Base-by-base conservation (phyloP, 169 alveolate genomes). In the Sarcocystis neurona region DNA sequence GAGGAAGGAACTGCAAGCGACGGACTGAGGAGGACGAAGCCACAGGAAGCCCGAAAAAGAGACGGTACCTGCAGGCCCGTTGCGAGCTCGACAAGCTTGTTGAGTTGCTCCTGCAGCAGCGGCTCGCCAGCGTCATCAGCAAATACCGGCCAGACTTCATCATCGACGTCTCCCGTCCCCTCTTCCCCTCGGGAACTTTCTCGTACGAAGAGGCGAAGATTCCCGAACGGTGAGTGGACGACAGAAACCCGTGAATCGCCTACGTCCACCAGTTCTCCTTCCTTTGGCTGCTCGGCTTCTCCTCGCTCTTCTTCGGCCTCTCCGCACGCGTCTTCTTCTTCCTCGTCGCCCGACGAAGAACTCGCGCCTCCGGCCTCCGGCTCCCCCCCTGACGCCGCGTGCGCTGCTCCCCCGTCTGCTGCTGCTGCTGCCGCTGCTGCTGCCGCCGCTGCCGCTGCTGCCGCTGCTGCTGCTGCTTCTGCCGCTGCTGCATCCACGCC, bases 41-140 rank as follows among this genome's bases (percentile, higher is more conserved):
- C 30, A 53, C 66, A 23, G 66, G 30, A 53, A 15, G 30, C 66
- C 12, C n/a, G n/a, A n/a, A n/a, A n/a, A n/a, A n/a, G n/a, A n/a
- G n/a, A n/a, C n/a, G n/a, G n/a, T 27, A 90, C 93, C 88, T 90
- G 93, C n/a, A 90, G 85, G 2, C 63, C 70, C 0, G 93, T 84
- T 37, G 70, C 79, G 30, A 90, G 34, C 41, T 84, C 90, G 34
- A 90, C 60, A 0, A 90, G 41, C 27, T 90, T 84, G 32, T 90
- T 85, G 2, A 90, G 74, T 34, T 90, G 90, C 18, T 84, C 79
- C 5, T 37, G 77, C 0, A 90, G 70, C 23, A 75, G 84, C 8
- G 90, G 90, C 68, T 90, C 90, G 5, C 85, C 87, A 43, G 60
- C 90, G 48, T 90, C 93, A 34, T 90, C 90, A 6, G 93, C 90